phyloP scores from a whole-genome alignment of 805 yeast genomes.

The Saccharomycopsis fermentans region DNA sequence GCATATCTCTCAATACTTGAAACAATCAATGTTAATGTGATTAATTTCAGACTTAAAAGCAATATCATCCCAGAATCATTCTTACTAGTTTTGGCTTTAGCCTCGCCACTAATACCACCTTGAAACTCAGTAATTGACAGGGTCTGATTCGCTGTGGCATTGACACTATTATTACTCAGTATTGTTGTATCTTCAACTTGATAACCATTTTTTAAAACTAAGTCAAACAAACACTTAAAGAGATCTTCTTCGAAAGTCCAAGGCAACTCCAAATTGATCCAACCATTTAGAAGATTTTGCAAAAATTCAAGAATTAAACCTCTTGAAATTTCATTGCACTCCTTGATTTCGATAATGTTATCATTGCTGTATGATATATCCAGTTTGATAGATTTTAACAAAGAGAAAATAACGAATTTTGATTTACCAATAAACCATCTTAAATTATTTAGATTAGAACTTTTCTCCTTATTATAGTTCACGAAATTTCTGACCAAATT shows the following conservation, averaged over 20 bases:
- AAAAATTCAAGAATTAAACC: conserved; percentile 1
- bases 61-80: not conserved
- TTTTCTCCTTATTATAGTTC: not conserved
- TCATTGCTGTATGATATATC: not conserved
- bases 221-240: not conserved
- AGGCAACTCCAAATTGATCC: not conserved
- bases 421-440: conserved; percentile 6
- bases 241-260: not conserved
- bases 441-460: not conserved
- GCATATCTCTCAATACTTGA: not conserved
- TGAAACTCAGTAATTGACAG: not conserved
- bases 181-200: not conserved
- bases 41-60: conserved; percentile 9
- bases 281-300: conserved; percentile 4
- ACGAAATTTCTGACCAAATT: conserved; percentile 12
- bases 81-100: not conserved
- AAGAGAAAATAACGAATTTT: not conserved
- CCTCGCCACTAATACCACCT: not conserved
- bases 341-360: conserved; percentile 5
- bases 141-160: not conserved
- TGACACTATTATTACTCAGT: not conserved
- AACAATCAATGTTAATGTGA: conserved; percentile 10
- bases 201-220: not conserved
- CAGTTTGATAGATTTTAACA: not conserved
- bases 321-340: conserved; percentile 4